A percentile compares a stretch with the other conserved stretches of the same genome.
phyloP scores from a whole-genome alignment of 169 alveolate species.

The Cryptosporidium viatorum region DNA sequence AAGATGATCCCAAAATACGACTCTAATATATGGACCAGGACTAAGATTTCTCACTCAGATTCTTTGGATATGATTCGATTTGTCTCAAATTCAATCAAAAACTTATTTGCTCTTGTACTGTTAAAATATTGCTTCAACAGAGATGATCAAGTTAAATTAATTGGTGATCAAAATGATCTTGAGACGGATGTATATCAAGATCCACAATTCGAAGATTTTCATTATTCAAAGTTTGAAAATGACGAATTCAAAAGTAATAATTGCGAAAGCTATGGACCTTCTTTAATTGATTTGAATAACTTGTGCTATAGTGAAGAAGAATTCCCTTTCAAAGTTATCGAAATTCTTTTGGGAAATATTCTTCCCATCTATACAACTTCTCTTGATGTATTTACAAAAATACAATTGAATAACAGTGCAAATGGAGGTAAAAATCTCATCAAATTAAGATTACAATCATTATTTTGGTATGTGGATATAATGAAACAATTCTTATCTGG shows the following conservation, averaged over 20 bases:
- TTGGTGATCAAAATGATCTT: not conserved
- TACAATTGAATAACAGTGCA: slow-evolving; percentile 13
- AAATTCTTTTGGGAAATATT: slow-evolving; percentile 13
- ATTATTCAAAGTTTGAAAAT: not conserved
- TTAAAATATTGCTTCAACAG: not conserved
- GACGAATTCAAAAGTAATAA: not conserved
- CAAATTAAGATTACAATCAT: slow-evolving; percentile 11
- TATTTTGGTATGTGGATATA: slow-evolving; percentile 69
- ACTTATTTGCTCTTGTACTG: slow-evolving; percentile 1
- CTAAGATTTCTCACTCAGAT: slow-evolving; percentile 48
- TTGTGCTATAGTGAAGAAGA: slow-evolving; percentile 19
- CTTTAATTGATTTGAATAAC: slow-evolving; percentile 24
- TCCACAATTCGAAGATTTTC: not conserved
- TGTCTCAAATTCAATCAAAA: slow-evolving; percentile 24
- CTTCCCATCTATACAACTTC: slow-evolving; percentile 66
- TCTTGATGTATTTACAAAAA: slow-evolving; percentile 29
- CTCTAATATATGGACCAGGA: slow-evolving; percentile 37
- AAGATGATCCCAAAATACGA: slow-evolving; percentile 48
- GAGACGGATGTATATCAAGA: not conserved
- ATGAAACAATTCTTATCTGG: slow-evolving; percentile 55
- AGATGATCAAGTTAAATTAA: not conserved
- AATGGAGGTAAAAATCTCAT: not conserved
- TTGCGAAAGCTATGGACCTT: not conserved
- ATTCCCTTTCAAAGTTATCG: slow-evolving; percentile 41
- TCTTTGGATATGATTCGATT: slow-evolving; percentile 52